Evolutionary conservation across 1,139 yeast genomes (phyloP).

Genomic region (Pneumocystis sp.): DNA sequence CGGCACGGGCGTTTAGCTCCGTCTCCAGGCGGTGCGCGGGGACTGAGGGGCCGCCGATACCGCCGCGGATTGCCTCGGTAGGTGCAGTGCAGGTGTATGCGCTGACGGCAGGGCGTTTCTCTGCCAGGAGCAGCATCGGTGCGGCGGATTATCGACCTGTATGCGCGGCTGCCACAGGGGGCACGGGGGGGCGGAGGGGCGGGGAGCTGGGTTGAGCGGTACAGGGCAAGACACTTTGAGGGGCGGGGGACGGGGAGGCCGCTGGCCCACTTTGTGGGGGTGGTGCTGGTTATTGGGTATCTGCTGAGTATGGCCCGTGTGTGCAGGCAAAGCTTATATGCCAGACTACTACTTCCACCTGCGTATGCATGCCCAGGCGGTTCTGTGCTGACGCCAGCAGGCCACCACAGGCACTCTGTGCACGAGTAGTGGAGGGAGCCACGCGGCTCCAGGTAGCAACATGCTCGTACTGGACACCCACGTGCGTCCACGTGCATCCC

Average conservation of each 20-base stretch:
- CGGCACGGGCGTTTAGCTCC: no score
- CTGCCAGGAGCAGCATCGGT: slow-evolving; percentile 96
- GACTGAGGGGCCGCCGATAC: slow-evolving; percentile 38
- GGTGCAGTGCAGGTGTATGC: slow-evolving; percentile 41
- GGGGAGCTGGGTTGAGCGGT: slow-evolving; percentile 31
- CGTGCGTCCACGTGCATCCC: no score
- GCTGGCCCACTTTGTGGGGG: slow-evolving; percentile 23
- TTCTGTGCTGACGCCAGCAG: neutral
- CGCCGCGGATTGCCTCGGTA: slow-evolving; percentile 97
- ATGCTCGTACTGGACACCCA: no score
- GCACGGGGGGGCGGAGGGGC: slow-evolving; percentile 24
- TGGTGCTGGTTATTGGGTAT: neutral
- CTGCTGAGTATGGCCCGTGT: neutral
- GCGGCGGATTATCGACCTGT: slow-evolving; percentile 87
- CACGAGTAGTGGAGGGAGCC: no score
- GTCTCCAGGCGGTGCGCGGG: neutral
- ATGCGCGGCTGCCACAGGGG: slow-evolving; percentile 93
- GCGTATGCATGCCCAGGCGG: slow-evolving; percentile 25
- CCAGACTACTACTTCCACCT: slow-evolving; percentile 26
- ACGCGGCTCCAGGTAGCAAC: no score
- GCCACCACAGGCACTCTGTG: neutral
- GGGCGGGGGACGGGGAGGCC: slow-evolving; percentile 61
- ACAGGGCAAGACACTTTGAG: slow-evolving; percentile 55
- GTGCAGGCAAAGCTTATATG: no score
- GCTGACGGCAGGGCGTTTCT: slow-evolving; percentile 34